phyloP scores from a whole-genome alignment of 78 protist genomes.

The Trichosphaerium sp. region DNA sequence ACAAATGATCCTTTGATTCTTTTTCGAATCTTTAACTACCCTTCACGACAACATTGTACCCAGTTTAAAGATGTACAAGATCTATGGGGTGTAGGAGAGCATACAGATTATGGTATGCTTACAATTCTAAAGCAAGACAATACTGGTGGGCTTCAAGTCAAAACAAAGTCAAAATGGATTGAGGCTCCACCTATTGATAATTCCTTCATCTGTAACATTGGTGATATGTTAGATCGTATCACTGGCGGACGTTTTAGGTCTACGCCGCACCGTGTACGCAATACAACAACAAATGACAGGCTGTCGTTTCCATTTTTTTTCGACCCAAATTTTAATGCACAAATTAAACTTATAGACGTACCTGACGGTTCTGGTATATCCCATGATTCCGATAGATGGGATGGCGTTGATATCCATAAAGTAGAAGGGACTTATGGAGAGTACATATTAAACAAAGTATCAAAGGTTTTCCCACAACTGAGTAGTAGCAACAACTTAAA shows the following conservation, averaged over 20 bases:
- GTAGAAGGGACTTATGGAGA: constrained; percentile 25
- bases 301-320: constrained; percentile 50
- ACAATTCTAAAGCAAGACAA: constrained; percentile 44
- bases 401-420: constrained; percentile 1
- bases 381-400: constrained; percentile 26
- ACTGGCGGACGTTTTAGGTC: constrained; percentile 44
- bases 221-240: constrained; percentile 55
- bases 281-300: constrained; percentile 13
- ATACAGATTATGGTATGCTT: constrained; percentile 55
- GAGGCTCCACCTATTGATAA: constrained; percentile 30
- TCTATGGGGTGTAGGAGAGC: constrained; percentile 48
- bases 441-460: constrained; percentile 19
- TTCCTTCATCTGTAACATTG: constrained; percentile 46
- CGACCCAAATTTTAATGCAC: constrained; percentile 34
- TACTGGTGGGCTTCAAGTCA: constrained; percentile 44
- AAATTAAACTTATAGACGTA: constrained; percentile 2
- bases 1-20: constrained; percentile 29
- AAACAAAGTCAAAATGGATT: constrained; percentile 26
- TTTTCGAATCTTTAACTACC: constrained; percentile 25
- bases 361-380: background rate
- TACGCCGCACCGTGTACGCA: constrained; percentile 49
- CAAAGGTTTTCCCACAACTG: constrained; percentile 22
- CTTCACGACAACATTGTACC: background rate
- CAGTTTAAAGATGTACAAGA: background rate
- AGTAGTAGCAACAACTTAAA: no score